Evolutionary conservation across 1,139 yeast genomes (phyloP), one percentile per base, ranked within the genome.

Genomic region (Magnusiomyces paraingens): DNA sequence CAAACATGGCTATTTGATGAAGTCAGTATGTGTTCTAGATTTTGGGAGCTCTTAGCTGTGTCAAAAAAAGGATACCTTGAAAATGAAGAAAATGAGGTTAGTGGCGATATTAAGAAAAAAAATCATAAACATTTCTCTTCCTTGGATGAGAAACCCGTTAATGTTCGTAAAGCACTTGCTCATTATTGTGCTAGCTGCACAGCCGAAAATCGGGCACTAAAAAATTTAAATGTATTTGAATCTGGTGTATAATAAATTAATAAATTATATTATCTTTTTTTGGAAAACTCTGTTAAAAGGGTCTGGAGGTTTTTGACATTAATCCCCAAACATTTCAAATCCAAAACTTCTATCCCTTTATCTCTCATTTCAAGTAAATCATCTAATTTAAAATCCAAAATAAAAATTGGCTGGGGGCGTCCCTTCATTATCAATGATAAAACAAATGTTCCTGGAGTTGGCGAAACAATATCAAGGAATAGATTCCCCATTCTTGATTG

Each of bases 1-100:
- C 75, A 76, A 51, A 78, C 81, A 58, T 93, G 95, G 84, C 71
- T 93, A 10, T 62, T 79, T n/a, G 75, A 76, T 47, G 98, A 90
- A 66, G 62, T 80, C 14, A 70, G 74, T 35, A 73, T 77, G 58
- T 88, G 96, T 66, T 75, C 73, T 5, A 64, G 66, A 26, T 72
- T 79, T 20, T 66, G 62, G 47, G 61, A 61, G 6, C 71, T 66
- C 40, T 46, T 65, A 21, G 10, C 29, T n/a, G 50, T 38, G 32
- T 20, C 32, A 35, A 6, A 35, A 47, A n/a, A 35, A 15, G 42
- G 21, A 10, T 10, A 26, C n/a, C 12, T 36, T 21, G 12, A 43
- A 17, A 43, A 20, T 43, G 36, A 43, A 11, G 17, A 22, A n/a
- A 20, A 20, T 14, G 36, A n/a, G 6, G 47, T 20, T 43, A 22